phyloP scores from a whole-genome alignment of 2,329 filamentous ascomycete species.

The Venturia oleaginea region DNA sequence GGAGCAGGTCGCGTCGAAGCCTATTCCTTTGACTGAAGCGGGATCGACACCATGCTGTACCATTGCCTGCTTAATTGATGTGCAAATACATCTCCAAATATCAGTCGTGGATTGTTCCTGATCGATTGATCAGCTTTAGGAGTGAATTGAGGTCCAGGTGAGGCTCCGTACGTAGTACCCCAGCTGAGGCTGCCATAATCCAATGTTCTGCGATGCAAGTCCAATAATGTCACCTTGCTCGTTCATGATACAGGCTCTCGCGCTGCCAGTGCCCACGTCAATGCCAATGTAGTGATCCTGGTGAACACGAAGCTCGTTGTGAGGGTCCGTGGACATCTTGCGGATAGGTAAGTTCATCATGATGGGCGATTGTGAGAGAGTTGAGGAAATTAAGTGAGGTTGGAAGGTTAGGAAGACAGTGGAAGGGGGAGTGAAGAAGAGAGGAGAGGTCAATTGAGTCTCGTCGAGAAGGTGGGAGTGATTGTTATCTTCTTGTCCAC shows the following conservation, averaged over 20 bases:
- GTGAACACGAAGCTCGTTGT: conserved; percentile 12
- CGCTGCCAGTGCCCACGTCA: conserved; percentile 93
- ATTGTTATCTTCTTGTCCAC: background rate
- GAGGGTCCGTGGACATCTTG: conserved; percentile 11
- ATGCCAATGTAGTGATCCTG: conserved; percentile 57
- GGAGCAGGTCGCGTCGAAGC: conserved; percentile 98
- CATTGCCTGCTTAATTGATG: conserved; percentile 74
- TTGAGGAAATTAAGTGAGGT: background rate
- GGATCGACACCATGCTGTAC: conserved; percentile 72
- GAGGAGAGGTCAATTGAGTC: background rate
- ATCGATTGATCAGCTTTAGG: conserved; percentile 2
- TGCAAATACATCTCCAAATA: conserved; percentile 93
- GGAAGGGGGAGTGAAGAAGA: background rate
- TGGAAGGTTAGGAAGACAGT: background rate
- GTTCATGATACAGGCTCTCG: conserved; percentile 92
- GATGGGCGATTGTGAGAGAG: background rate
- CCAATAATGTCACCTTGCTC: conserved; percentile 75
- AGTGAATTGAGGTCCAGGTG: conserved; percentile 14
- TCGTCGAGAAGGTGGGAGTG: background rate
- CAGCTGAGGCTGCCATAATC: conserved; percentile 44
- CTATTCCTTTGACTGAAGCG: conserved; percentile 73
- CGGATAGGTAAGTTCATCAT: conserved; percentile 4
- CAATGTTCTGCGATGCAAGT: conserved; percentile 44
- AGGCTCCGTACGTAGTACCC: conserved; percentile 42
- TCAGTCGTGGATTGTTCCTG: conserved; percentile 96